Evolutionary conservation across 257 asterid genomes (phyloP).

Genomic region (Salvia rosmarinus): DNA sequence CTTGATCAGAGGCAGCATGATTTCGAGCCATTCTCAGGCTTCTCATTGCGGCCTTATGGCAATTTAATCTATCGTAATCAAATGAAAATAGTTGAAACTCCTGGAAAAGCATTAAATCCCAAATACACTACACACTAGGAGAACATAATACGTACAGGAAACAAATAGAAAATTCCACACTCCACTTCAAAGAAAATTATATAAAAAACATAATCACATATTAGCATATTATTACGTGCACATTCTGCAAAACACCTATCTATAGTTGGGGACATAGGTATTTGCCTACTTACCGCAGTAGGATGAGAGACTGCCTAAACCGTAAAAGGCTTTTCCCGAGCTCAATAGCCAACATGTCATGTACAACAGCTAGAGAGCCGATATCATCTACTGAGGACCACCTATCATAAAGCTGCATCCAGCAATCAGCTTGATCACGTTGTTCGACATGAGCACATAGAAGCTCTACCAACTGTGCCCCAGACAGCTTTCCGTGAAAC

Average conservation of each 20-base stretch:
- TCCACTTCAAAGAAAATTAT: neutral
- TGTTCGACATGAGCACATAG: constrained; percentile 60
- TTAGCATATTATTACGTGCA: constrained; percentile 7
- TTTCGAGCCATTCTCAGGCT: constrained; percentile 94
- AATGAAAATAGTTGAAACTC: constrained; percentile 21
- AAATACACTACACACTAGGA: neutral
- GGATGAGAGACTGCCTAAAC: constrained; percentile 90
- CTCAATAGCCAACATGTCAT: constrained; percentile 86
- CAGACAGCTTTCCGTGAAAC: constrained; percentile 83
- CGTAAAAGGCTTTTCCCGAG: constrained; percentile 85
- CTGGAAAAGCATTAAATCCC: constrained; percentile 25
- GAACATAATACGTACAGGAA: constrained; percentile 17
- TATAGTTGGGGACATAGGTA: neutral
- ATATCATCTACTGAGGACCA: constrained; percentile 97
- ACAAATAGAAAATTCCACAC: neutral
- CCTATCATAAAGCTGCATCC: constrained; percentile 90
- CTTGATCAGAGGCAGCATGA: constrained; percentile 73
- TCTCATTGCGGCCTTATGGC: constrained; percentile 97
- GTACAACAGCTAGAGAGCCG: constrained; percentile 94
- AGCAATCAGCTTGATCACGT: constrained; percentile 91
- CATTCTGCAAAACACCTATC: neutral
- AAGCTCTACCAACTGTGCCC: constrained; percentile 72
- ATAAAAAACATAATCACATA: constrained; percentile 4
- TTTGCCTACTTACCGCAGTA: constrained; percentile 57
- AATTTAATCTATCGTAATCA: constrained; percentile 63